Evolutionary conservation across 2,329 filamentous ascomycete species (phyloP), one percentile per base, ranked within the genome.

Genomic region (Paracoccidioides lutzii): DNA sequence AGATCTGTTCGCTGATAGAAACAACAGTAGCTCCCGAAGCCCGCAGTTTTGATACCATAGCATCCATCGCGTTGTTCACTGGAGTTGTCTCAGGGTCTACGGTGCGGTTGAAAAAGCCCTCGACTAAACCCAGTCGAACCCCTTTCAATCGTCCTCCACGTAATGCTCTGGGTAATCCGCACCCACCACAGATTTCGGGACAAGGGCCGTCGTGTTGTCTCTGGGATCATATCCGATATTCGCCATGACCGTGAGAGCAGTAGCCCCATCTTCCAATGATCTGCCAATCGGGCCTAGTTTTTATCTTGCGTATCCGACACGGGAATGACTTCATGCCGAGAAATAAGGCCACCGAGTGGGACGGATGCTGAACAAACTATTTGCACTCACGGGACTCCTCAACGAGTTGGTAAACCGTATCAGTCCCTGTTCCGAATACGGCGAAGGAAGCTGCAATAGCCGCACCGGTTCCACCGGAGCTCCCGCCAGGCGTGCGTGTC

Each of bases 321-420:
- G 0, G 80, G 80, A 3, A 83, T 72, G 35, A 82, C 73, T 0
- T 80, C 80, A 0, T 66, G 64, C 6, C 74, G 65, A 0, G 75
- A 75, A 12, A 83, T 69, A n/a, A 78, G 61, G 0, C 80, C 79
- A 35, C 72, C 72, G 64, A 0, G 78, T 81, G 3, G 82, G 81
- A 28, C 81, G 71, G 54, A 83, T 74, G 58, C 81, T 82, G 59
- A 81, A 81, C 22, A 84, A 68, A 10, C 75, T 76, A 59, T 82
- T 83, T 3, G 81, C 81, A 45, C 77, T 81, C 10, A 82, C 81
- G 0, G 82, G 82, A 54, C 77, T 83, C 14, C 80, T 73, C 7
- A 84, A 67, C 5, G 78, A 82, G 63, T 85, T 85, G n/a, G n/a
- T n/a, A n/a, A 53, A 84, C 78, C 0, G 81, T 82, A 60, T 83